Base-by-base conservation (phyloP, 2,329 filamentous ascomycete species). In the Xylariaceae sp. region DNA sequence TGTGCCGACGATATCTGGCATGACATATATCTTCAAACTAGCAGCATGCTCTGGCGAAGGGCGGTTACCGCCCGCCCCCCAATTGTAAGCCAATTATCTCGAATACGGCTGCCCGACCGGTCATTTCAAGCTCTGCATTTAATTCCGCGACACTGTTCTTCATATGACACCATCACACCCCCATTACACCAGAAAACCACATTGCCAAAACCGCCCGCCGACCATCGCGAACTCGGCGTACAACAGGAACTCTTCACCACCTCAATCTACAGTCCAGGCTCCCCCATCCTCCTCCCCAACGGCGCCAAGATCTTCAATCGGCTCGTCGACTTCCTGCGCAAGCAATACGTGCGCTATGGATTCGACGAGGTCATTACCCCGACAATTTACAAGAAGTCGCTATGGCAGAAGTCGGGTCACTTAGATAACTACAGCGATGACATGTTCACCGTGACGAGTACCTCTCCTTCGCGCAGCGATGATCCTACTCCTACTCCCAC, bases 401-500 rank as follows among this genome's bases (percentile, higher is more conserved):
- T 95, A 22, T 95, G 89, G 90, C 82, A 87, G 58, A 84, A 83
- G 55, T 93, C 88, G 0, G 89, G 89, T 2, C 89, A 95, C 56
- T 82, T 91, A 74, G 83, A 92, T 44, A 94, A 94, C 64, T 95
- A 94, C 68, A 84, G 87, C 48, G 85, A 94, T 59, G 88, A 95
- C 61, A 95, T 95, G 90, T 95, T 91, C 66, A 83, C 86, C 44
- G 89, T 95, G 22, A 81, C 72, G 10, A 79, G 80, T 37, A 71
- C 75, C 1, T 69, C 75, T 56, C 61, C 66, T 41, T 52, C 71
- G 52, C 58, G 71, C 44, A 66, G 61, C 38, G 64, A 68, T 10
- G n/a, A n/a, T n/a, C n/a, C n/a, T n/a, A n/a, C n/a, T n/a, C n/a
- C n/a, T n/a, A n/a, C n/a, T n/a, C n/a, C n/a, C n/a, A n/a, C n/a